Conservation (phyloP, 2,329 filamentous ascomycete genomes). For the Fusarium acutatum region DNA sequence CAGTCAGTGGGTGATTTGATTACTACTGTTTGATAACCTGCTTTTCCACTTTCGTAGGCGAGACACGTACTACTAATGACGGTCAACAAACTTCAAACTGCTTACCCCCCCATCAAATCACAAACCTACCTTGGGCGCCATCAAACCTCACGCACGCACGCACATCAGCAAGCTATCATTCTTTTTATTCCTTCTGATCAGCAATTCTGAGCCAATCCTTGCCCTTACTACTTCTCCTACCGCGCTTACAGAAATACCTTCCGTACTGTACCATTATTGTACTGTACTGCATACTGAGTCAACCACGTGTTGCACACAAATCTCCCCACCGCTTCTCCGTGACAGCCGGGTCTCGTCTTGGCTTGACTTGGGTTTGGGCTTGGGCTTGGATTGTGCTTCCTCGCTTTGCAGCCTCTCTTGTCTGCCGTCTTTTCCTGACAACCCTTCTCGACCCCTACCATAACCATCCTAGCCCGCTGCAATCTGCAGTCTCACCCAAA, state of each 20-base stretch:
- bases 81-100: not conserved
- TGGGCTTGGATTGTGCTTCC: conserved; percentile 8
- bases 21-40: conserved; percentile 5
- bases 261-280: not conserved
- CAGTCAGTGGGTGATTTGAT: not conserved
- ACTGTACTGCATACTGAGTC: conserved; percentile 23
- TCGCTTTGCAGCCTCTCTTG: conserved; percentile 4
- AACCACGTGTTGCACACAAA: conserved; percentile 36
- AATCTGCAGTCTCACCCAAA: conserved; percentile 15
- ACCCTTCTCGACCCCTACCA: conserved; percentile 5
- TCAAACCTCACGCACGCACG: not conserved
- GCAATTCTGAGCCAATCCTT: conserved; percentile 26
- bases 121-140: not conserved
- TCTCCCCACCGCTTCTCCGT: conserved; percentile 30
- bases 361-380: not conserved
- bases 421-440: not conserved
- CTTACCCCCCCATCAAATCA: conserved; percentile 6
- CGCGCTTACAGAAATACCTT: conserved; percentile 4
- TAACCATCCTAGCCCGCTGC: conserved; percentile 2
- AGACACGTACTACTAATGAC: conserved; percentile 17
- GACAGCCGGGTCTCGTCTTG: conserved; percentile 26
- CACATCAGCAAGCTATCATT: conserved; percentile 20
- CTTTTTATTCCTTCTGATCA: conserved; percentile 24
- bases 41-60: not conserved
- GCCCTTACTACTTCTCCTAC: not conserved